Percentiles rank a stretch among this genome's conserved stretches.
Evolutionary conservation across 179 eudicot species (phyloP).

Genomic region (Carnegiea gigantea): DNA sequence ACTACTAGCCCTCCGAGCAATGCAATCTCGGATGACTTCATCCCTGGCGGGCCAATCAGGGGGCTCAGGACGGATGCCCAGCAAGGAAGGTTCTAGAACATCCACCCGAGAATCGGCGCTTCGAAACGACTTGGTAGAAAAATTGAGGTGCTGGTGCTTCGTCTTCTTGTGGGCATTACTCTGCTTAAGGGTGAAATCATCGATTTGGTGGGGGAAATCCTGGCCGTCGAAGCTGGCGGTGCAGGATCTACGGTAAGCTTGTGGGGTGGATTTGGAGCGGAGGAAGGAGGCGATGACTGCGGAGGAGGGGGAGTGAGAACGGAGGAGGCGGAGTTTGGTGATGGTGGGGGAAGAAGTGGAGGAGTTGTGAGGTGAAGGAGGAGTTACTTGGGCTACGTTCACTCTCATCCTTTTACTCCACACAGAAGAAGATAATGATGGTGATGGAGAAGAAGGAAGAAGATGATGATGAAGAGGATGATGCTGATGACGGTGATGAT

Average conservation of each 20-base stretch:
- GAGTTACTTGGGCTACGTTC: constrained; percentile 31
- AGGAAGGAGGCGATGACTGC: neutral
- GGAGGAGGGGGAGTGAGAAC: constrained; percentile 2
- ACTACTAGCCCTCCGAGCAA: constrained; percentile 34
- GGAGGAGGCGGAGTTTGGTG: constrained; percentile 6
- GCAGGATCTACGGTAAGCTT: constrained; percentile 18
- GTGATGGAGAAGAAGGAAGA: neutral
- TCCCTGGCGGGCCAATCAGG: constrained; percentile 48
- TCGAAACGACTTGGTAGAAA: constrained; percentile 21
- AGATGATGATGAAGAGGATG: neutral
- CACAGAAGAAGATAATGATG: neutral
- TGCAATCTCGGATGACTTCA: constrained; percentile 32
- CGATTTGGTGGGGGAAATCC: constrained; percentile 16
- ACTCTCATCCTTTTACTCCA: constrained; percentile 25
- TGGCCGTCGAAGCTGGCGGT: constrained; percentile 33
- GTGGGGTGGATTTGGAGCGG: constrained; percentile 24
- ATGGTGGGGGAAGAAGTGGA: constrained; percentile 15
- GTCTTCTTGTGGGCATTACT: neutral
- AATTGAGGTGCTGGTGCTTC: constrained; percentile 7
- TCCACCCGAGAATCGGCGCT: constrained; percentile 31
- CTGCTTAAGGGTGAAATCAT: constrained; percentile 3
- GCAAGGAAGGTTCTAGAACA: constrained; percentile 52
- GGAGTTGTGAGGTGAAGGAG: constrained; percentile 15
- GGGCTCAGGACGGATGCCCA: constrained; percentile 54
- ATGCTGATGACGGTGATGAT: neutral